These are phyloP conservation scores for Spergularia marina DNA, from an alignment of 148 eudicot genomes.

Conservation along the genomic window DNA sequence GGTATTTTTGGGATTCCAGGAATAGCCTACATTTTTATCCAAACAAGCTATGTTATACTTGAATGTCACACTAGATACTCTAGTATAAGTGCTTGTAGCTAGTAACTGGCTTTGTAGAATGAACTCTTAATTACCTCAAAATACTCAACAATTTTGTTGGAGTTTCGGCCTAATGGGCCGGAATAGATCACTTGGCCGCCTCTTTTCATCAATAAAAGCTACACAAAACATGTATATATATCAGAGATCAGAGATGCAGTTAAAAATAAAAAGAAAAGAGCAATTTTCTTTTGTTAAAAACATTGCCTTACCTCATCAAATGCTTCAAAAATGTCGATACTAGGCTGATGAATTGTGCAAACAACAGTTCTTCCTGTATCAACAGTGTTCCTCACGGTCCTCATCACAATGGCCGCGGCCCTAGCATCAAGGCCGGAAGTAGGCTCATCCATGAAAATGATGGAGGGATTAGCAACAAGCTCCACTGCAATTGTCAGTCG, in stretches of 20 bases:
- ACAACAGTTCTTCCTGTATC: constrained; percentile 77
- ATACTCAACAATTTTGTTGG: constrained; percentile 58
- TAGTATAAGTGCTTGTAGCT: not conserved
- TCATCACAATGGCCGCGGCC: constrained; percentile 84
- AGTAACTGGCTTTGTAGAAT: no score
- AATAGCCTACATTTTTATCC: constrained; percentile 35
- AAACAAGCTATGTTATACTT: not conserved
- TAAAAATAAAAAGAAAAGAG: not conserved
- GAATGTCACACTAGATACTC: not conserved
- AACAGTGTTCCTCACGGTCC: constrained; percentile 75
- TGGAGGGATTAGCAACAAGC: constrained; percentile 67
- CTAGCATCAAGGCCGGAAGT: constrained; percentile 89
- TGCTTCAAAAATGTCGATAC: constrained; percentile 76
- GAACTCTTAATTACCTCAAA: constrained; percentile 47
- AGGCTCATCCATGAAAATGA: constrained; percentile 78
- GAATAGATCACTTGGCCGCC: constrained; percentile 74
- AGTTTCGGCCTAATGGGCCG: constrained; percentile 65
- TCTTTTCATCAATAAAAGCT: constrained; percentile 76
- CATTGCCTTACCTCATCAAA: constrained; percentile 58
- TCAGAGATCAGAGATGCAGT: not conserved
- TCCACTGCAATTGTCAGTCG: constrained; percentile 72
- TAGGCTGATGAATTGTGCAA: constrained; percentile 75
- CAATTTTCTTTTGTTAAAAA: not conserved
- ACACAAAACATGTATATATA: constrained; percentile 3
- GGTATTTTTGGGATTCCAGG: constrained; percentile 58